Percentiles rank a stretch among this genome's conserved stretches.
phyloP scores from a whole-genome alignment of 305 asterid species.

The Fraxinus paxiana region DNA sequence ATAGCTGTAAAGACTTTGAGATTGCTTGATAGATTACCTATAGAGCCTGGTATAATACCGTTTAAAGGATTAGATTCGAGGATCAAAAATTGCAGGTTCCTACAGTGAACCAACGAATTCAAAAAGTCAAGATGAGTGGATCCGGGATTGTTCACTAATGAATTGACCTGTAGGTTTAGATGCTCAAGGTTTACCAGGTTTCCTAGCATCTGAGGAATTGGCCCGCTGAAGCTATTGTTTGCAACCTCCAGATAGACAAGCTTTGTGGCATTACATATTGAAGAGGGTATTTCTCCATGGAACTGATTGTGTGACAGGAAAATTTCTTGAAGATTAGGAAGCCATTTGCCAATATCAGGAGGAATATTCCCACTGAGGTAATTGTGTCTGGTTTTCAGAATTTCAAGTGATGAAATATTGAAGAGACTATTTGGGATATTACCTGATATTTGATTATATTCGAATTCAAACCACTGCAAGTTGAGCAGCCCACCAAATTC shows the following conservation, averaged over 20 bases:
- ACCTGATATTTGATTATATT: conserved; percentile 33
- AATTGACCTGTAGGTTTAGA: conserved; percentile 28
- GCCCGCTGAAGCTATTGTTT: conserved; percentile 38
- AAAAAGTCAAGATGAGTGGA: conserved; percentile 29
- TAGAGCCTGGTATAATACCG: conserved; percentile 30
- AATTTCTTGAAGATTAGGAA: conserved; percentile 37
- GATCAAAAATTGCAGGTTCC: conserved; percentile 32
- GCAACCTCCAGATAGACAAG: conserved; percentile 27
- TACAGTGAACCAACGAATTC: conserved; percentile 31
- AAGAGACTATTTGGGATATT: conserved; percentile 27
- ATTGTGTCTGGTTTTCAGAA: conserved; percentile 30
- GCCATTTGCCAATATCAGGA: conserved; percentile 32
- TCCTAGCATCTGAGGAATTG: conserved; percentile 32
- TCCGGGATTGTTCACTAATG: conserved; percentile 22
- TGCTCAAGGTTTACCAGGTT: conserved; percentile 25
- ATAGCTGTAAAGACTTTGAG: conserved; percentile 28
- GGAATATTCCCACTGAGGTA: conserved; percentile 38
- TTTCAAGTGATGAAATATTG: conserved; percentile 36
- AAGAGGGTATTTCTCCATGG: conserved; percentile 38
- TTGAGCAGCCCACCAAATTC: conserved; percentile 28
- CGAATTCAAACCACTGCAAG: conserved; percentile 33
- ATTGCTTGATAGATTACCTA: conserved; percentile 31
- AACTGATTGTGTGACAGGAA: conserved; percentile 41
- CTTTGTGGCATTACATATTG: conserved; percentile 41
- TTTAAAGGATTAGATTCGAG: conserved; percentile 35